Conservation (phyloP, 176 grass and related monocot genomes). For the Oryza rufipogon region DNA sequence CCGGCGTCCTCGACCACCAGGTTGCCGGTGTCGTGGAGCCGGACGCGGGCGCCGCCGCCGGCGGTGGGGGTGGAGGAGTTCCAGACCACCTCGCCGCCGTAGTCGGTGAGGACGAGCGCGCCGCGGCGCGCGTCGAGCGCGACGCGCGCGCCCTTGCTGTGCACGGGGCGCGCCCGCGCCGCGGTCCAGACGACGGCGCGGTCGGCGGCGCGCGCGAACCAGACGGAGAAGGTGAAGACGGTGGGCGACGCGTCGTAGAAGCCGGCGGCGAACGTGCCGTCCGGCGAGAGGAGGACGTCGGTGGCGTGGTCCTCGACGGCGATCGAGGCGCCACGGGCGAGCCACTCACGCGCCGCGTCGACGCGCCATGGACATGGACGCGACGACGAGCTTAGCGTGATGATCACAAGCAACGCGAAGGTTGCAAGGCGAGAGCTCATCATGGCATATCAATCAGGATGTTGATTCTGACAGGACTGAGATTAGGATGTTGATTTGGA, state of each 20-base stretch:
- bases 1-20: slow-evolving; percentile 19
- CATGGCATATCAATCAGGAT: slow-evolving; percentile 1
- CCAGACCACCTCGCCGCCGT: slow-evolving; percentile 46
- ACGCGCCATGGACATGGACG: not conserved
- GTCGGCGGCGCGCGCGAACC: slow-evolving; percentile 43
- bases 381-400: not conserved
- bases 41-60: not conserved
- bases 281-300: slow-evolving; percentile 45
- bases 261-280: slow-evolving; percentile 48
- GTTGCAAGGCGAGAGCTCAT: not conserved
- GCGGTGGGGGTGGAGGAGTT: slow-evolving; percentile 36
- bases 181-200: slow-evolving; percentile 51
- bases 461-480: not conserved
- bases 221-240: slow-evolving; percentile 62
- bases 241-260: slow-evolving; percentile 48
- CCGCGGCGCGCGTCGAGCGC: slow-evolving; percentile 18
- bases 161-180: slow-evolving; percentile 38
- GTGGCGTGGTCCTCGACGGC: slow-evolving; percentile 45
- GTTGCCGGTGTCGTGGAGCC: slow-evolving; percentile 46
- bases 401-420: not conserved
- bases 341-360: slow-evolving; percentile 1
- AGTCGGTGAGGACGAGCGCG: slow-evolving; percentile 44
- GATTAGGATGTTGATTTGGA: not conserved
- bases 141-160: slow-evolving; percentile 43
- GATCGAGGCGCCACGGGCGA: slow-evolving; percentile 35